These are phyloP conservation scores for Bidens hawaiensis DNA, from an alignment of 140 eudicot species.

Conservation along the genomic window DNA sequence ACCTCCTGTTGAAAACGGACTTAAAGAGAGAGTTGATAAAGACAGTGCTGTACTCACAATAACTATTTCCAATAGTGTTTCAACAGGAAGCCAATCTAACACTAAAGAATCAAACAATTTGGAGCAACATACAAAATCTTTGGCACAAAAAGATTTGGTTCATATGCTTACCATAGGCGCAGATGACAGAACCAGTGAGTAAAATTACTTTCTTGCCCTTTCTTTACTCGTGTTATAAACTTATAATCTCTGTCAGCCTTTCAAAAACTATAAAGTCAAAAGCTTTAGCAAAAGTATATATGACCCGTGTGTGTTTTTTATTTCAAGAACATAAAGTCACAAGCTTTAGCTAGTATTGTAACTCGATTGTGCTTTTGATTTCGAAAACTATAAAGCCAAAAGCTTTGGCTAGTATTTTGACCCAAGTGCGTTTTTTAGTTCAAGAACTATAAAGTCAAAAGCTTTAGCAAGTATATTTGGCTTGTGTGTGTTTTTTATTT, in stretches of 20 bases:
- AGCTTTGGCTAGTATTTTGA: background rate
- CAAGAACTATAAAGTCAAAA: slow-evolving; percentile 19
- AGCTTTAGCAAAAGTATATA: background rate
- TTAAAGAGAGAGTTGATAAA: slow-evolving; percentile 37
- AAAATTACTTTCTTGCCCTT: background rate
- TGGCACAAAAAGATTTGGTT: slow-evolving; percentile 33
- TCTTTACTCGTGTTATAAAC: background rate
- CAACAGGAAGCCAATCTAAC: slow-evolving; percentile 17
- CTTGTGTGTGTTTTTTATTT: slow-evolving; percentile 3
- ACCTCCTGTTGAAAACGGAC: slow-evolving; percentile 17
- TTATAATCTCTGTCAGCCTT: background rate
- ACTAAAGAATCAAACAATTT: slow-evolving; percentile 13
- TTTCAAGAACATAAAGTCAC: slow-evolving; percentile 21
- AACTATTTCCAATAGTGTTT: slow-evolving; percentile 12
- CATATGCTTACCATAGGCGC: slow-evolving; percentile 62
- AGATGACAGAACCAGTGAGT: slow-evolving; percentile 57
- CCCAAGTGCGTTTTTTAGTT: slow-evolving; percentile 4
- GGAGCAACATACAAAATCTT: slow-evolving; percentile 8
- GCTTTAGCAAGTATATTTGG: background rate
- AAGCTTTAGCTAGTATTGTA: background rate
- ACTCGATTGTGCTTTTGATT: background rate
- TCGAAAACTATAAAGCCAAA: slow-evolving; percentile 7
- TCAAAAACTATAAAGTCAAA: background rate
- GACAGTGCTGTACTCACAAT: slow-evolving; percentile 35
- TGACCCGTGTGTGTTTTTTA: background rate